Percentiles rank a stretch among this genome's conserved stretches.
phyloP scores from a whole-genome alignment of 106 monocot species.

The Dioscorea zingiberensis region DNA sequence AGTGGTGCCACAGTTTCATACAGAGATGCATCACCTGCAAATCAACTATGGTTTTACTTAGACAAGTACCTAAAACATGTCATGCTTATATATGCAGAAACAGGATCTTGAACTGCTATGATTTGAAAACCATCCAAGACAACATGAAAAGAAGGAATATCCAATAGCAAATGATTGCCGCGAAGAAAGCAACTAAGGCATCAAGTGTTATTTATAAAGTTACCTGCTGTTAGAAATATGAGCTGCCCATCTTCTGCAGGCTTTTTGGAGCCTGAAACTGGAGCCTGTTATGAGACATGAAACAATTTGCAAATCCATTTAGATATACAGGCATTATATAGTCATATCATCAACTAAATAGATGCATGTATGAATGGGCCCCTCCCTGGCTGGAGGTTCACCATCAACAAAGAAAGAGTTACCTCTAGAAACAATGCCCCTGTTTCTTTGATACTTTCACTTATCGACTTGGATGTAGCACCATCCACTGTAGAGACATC shows the following conservation, averaged over 20 bases:
- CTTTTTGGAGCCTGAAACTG: slow-evolving; percentile 96
- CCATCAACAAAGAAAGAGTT: too few relatives aligned
- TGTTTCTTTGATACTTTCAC: slow-evolving; percentile 46
- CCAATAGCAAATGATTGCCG: too few relatives aligned
- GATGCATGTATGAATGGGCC: background rate
- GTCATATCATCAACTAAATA: too few relatives aligned
- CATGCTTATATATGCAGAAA: too few relatives aligned
- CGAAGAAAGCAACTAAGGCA: too few relatives aligned
- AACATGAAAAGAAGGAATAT: too few relatives aligned
- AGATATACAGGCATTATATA: too few relatives aligned
- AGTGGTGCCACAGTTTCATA: slow-evolving; percentile 58
- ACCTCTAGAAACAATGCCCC: slow-evolving; percentile 81
- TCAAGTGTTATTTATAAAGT: background rate
- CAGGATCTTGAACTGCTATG: too few relatives aligned
- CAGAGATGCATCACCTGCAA: slow-evolving; percentile 64
- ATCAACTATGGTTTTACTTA: background rate
- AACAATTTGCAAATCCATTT: slow-evolving; percentile 14
- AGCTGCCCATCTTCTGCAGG: slow-evolving; percentile 97
- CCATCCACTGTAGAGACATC: slow-evolving; percentile 87
- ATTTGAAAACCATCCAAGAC: too few relatives aligned
- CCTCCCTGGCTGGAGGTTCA: too few relatives aligned
- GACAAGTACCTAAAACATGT: too few relatives aligned
- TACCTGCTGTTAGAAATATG: slow-evolving; percentile 89
- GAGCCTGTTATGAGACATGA: slow-evolving; percentile 58
- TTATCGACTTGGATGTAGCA: slow-evolving; percentile 61